phyloP scores from a whole-genome alignment of 345 rosid genomes.

The Pugionium cornutum region DNA sequence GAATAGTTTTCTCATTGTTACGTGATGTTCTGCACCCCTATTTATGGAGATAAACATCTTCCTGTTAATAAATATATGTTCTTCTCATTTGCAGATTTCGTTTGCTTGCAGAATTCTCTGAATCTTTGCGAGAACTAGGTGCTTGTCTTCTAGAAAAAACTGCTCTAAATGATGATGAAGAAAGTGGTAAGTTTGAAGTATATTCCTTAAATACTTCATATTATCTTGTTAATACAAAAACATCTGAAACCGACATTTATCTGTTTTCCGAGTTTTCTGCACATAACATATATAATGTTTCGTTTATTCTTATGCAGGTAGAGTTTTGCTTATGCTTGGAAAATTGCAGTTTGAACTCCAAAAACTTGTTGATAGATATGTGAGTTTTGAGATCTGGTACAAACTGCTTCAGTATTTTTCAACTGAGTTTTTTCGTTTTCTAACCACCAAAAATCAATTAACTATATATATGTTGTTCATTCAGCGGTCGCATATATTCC shows the following conservation, averaged over 20 bases:
- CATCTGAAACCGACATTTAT: neutral
- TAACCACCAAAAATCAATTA: slow-evolving; percentile 14
- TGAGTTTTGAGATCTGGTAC: slow-evolving; percentile 46
- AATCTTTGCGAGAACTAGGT: slow-evolving; percentile 86
- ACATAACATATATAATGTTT: slow-evolving; percentile 1
- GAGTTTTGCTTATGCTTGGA: slow-evolving; percentile 80
- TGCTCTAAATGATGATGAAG: slow-evolving; percentile 78
- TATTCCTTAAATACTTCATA: slow-evolving; percentile 6
- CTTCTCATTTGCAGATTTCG: slow-evolving; percentile 38
- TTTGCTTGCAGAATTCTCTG: slow-evolving; percentile 83
- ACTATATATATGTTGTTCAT: slow-evolving; percentile 25
- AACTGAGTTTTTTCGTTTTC: slow-evolving; percentile 8
- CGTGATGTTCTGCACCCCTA: neutral
- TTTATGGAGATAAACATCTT: slow-evolving; percentile 23
- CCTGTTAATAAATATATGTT: slow-evolving; percentile 28
- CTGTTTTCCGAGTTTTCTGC: slow-evolving; percentile 8
- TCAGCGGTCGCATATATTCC: slow-evolving; percentile 83
- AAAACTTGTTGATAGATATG: slow-evolving; percentile 84
- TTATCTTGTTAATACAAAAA: neutral
- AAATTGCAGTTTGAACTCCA: slow-evolving; percentile 84
- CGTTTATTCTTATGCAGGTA: slow-evolving; percentile 55
- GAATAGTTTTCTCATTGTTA: neutral
- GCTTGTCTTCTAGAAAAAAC: slow-evolving; percentile 81
- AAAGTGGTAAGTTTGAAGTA: slow-evolving; percentile 63
- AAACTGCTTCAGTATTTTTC: slow-evolving; percentile 8